These are phyloP conservation scores for Rossbeevera mucosa DNA, from an alignment of 768 basidiomycete species.

Conservation along the genomic window DNA sequence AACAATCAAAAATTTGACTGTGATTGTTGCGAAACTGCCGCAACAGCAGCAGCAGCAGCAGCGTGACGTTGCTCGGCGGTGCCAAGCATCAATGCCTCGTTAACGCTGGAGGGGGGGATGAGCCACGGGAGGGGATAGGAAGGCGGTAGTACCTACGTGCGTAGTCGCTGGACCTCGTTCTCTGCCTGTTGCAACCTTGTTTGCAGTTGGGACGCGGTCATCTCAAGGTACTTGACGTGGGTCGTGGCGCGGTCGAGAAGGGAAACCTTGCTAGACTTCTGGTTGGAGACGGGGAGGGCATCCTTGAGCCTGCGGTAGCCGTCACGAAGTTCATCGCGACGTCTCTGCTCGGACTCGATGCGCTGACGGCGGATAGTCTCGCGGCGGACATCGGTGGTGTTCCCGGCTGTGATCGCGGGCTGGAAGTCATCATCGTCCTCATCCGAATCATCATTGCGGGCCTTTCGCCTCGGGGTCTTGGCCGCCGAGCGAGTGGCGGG, in stretches of 20 bases:
- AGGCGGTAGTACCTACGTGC: conserved; percentile 39
- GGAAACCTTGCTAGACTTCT: conserved; percentile 90
- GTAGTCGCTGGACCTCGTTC: conserved; percentile 74
- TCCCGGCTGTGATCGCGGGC: conserved; percentile 41
- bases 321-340: conserved; percentile 89
- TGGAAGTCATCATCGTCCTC: conserved; percentile 76
- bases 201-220: conserved; percentile 71
- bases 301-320: conserved; percentile 90
- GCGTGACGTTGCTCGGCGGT: conserved; percentile 71
- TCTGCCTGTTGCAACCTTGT: conserved; percentile 73
- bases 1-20: conserved; percentile 44
- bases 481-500: conserved; percentile 51
- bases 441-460: conserved; percentile 63
- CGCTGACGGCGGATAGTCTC: conserved; percentile 89
- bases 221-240: conserved; percentile 84
- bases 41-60: conserved; percentile 50
- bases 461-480: conserved; percentile 43
- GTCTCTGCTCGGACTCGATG: conserved; percentile 90
- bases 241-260: conserved; percentile 84
- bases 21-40: conserved; percentile 45
- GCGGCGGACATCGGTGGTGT: conserved; percentile 65
- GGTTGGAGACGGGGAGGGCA: conserved; percentile 82
- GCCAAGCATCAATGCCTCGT: conserved; percentile 86
- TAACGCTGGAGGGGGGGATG: conserved; percentile 44
- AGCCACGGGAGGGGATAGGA: background rate